Evolutionary conservation across 495 filamentous ascomycete genomes (phyloP), one percentile per base, ranked within the genome.

Genomic region (Penicillium cosmopolitanum): DNA sequence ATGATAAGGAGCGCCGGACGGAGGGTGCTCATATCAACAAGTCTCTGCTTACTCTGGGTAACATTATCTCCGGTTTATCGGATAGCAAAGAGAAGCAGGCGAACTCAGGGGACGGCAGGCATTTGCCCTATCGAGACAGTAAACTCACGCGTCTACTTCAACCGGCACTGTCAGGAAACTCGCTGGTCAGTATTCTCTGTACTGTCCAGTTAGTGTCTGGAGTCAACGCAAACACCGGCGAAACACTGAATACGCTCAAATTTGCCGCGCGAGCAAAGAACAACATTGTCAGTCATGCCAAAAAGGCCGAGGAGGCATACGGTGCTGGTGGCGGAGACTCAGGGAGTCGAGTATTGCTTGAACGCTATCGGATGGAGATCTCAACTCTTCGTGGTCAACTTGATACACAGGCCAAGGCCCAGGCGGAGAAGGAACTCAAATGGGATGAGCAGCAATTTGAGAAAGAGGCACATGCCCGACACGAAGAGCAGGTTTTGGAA

Each of bases 1-100:
- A 98, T 66, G 90, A 87, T 36, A 98, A 98, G 68, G 95, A 98
- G 74, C 82, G 95, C 53, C 84, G 96, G 48, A 91, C 92, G 35
- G 95, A 98, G 76, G 95, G 95, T 50, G 92, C 95, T 34, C 95
- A 98, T 70, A 98, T 98, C 77, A 98, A 98, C 78, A 96, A 96
- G 74, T 96, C 92, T 72, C 78, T 98, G 67, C 84, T 98, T 53
- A 98, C 95, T 3, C 82, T 98, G 4, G 95, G 95, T 21, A 98
- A 91, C 3, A 95, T 98, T 61, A 97, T 98, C 65, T 92, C 91
- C 9, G 86, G 89, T 55, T 80, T 98, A 9, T 88, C 87, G 9
- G 92, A 92, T 42, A 84, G 87, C 53, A 96, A 96, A 67, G 93
- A 96, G 47, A 95, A 92, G 69, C 81, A 89, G 28, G 85, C 85